A percentile compares a stretch with the other conserved stretches of the same genome.
These are phyloP conservation scores for Coprinopsis marcescibilis DNA, from an alignment of 768 basidiomycete species.

Conservation along the genomic window DNA sequence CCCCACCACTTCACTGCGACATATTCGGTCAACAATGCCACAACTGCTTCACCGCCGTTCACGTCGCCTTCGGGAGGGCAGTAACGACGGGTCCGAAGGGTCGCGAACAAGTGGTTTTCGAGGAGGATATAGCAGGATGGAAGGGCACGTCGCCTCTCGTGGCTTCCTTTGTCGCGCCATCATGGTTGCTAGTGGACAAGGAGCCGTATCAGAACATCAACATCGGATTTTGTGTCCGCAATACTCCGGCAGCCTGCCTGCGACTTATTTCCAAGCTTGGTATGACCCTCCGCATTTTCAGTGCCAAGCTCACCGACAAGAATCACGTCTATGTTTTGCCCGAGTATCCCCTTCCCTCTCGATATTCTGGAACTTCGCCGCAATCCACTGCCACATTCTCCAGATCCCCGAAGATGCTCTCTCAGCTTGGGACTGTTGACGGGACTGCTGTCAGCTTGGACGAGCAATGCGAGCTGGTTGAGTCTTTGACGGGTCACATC, in stretches of 20 bases:
- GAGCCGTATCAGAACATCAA: conserved; percentile 13
- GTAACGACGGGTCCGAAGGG: conserved; percentile 9
- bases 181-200: conserved; percentile 23
- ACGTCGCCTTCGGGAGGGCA: conserved; percentile 27
- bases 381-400: neutral
- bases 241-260: conserved; percentile 13
- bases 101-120: conserved; percentile 12
- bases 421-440: conserved; percentile 16
- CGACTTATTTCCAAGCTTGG: conserved; percentile 23
- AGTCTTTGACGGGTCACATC: conserved; percentile 13
- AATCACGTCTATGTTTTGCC: conserved; percentile 25
- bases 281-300: conserved; percentile 20
- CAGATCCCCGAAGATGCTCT: neutral
- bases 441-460: conserved; percentile 18
- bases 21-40: conserved; percentile 12
- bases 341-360: conserved; percentile 11
- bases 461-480: conserved; percentile 22
- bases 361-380: neutral
- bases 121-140: conserved; percentile 28
- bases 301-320: conserved; percentile 21
- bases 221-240: conserved; percentile 25
- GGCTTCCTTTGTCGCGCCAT: conserved; percentile 29
- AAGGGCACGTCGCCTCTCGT: conserved; percentile 29
- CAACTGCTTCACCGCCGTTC: conserved; percentile 31
- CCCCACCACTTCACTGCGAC: conserved; percentile 33